A percentile compares a stretch with the other conserved stretches of the same genome.
phyloP scores from a whole-genome alignment of 306 rosid genomes.

The Ochetophila trinervis region DNA sequence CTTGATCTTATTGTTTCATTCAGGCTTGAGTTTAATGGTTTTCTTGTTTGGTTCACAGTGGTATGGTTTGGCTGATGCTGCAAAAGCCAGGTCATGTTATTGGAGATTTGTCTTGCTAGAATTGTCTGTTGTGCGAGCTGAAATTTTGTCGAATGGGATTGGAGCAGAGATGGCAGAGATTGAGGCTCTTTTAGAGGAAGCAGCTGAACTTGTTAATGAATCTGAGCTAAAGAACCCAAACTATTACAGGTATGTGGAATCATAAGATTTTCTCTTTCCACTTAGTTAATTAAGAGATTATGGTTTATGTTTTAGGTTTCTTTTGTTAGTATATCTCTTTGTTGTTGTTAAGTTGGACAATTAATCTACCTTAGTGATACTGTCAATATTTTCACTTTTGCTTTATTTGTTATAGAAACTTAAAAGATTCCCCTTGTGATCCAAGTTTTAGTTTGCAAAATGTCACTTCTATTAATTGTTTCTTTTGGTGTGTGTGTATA shows the following conservation, averaged over 20 bases:
- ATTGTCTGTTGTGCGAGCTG: conserved; percentile 75
- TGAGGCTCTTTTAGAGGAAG: conserved; percentile 85
- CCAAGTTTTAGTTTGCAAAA: background rate
- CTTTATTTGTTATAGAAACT: background rate
- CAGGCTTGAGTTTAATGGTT: background rate
- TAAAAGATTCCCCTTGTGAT: background rate
- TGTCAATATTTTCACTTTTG: too few species aligned
- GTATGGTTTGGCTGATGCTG: conserved; percentile 86
- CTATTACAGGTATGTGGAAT: conserved; percentile 64
- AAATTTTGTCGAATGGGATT: conserved; percentile 59
- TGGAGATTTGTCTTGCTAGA: conserved; percentile 89
- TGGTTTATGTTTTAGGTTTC: background rate
- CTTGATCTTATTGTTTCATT: background rate
- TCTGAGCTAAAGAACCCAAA: conserved; percentile 74
- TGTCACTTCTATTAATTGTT: background rate
- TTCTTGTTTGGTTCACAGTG: conserved; percentile 48
- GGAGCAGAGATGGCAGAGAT: conserved; percentile 74
- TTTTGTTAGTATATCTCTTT: background rate
- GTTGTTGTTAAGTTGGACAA: too few species aligned
- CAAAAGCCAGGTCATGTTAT: conserved; percentile 73
- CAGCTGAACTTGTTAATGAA: conserved; percentile 81
- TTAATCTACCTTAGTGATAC: too few species aligned
- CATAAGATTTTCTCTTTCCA: background rate
- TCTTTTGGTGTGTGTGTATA: background rate
- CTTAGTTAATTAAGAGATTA: background rate